Conservation (phyloP, 768 basidiomycete species). For the Psilocybe subaeruginosa region DNA sequence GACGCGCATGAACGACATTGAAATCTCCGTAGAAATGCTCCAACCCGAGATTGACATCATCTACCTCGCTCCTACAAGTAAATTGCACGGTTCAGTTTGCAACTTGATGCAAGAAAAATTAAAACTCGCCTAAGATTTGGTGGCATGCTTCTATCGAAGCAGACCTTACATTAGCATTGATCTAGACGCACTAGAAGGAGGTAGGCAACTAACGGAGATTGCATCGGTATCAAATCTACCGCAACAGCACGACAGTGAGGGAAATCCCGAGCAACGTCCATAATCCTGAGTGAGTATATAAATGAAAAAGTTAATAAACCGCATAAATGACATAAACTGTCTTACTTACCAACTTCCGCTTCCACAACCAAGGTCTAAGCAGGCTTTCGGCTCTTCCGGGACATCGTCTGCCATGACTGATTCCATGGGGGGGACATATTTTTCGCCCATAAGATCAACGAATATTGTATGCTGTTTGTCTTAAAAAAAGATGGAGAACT, state of each 20-base stretch:
- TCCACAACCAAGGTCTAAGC: conserved; percentile 80
- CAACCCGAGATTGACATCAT: conserved; percentile 83
- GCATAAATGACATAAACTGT: conserved; percentile 13
- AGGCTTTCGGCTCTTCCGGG: conserved; percentile 60
- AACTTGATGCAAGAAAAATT: conserved; percentile 1
- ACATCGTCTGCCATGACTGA: conserved; percentile 63
- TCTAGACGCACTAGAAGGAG: conserved; percentile 4
- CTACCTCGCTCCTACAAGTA: conserved; percentile 71
- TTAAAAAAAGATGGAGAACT: conserved; percentile 26
- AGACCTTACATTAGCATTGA: conserved; percentile 10
- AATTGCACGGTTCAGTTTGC: conserved; percentile 8
- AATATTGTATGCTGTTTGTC: conserved; percentile 74
- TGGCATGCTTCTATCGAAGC: conserved; percentile 58
- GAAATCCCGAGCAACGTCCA: conserved; percentile 74
- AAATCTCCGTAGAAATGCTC: conserved; percentile 83
- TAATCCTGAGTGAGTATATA: conserved; percentile 53
- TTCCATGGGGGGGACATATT: conserved; percentile 61
- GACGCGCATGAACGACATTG: conserved; percentile 73
- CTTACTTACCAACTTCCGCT: conserved; percentile 70
- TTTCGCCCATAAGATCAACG: conserved; percentile 59
- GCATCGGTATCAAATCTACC: conserved; percentile 83
- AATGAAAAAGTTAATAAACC: neutral
- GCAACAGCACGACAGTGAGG: conserved; percentile 70
- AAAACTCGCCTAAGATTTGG: conserved; percentile 62
- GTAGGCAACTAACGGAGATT: conserved; percentile 55